A percentile compares a stretch with the other conserved stretches of the same genome.
These are phyloP conservation scores for Cercospora berteroae DNA, from an alignment of 2,329 filamentous ascomycete species.

Conservation along the genomic window DNA sequence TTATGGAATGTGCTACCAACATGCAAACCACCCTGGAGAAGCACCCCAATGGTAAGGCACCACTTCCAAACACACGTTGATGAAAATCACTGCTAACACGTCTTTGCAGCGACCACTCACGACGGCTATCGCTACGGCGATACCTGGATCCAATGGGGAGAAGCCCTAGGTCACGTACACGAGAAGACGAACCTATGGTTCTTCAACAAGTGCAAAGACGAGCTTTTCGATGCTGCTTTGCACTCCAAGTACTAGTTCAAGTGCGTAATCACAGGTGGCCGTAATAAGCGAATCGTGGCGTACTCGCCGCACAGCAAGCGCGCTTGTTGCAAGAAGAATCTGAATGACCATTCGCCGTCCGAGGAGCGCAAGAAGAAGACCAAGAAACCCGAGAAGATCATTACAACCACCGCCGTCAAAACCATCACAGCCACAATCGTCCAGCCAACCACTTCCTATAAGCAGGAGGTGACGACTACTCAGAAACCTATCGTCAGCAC, in stretches of 20 bases:
- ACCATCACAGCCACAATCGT: slow-evolving; percentile 9
- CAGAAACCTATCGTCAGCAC: slow-evolving; percentile 2
- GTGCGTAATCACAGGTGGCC: not conserved
- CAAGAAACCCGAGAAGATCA: not conserved
- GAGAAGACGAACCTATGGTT: not conserved
- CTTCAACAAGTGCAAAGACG: not conserved
- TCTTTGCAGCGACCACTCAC: not conserved
- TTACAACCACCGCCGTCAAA: slow-evolving; percentile 8
- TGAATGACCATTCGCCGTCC: not conserved
- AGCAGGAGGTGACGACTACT: not conserved
- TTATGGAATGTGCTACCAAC: not conserved
- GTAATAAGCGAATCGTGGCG: not conserved
- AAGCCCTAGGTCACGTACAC: not conserved
- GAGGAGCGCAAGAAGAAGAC: not conserved
- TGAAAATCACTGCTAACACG: not conserved
- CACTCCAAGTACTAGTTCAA: not conserved
- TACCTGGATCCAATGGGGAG: not conserved
- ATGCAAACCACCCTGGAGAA: not conserved
- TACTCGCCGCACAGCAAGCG: not conserved
- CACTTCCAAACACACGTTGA: not conserved
- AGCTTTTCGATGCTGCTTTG: not conserved
- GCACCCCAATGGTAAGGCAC: not conserved
- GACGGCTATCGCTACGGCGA: not conserved
- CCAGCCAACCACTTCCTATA: slow-evolving; percentile 6
- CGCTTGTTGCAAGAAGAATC: not conserved